Conservation (phyloP, 2,329 filamentous ascomycete species). For the Trichoderma sp. region DNA sequence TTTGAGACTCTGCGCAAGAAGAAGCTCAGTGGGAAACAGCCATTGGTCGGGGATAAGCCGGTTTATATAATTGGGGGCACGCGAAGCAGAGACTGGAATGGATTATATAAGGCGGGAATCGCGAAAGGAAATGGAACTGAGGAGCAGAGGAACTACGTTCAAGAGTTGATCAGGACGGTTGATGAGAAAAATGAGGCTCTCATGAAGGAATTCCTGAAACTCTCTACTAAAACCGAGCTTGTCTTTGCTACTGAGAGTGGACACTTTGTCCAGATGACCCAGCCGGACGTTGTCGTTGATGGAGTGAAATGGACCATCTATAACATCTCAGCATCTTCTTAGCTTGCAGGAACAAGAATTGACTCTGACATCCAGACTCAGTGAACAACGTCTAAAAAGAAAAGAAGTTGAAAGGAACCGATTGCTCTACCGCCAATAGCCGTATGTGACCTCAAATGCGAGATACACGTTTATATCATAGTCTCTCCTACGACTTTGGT, state of each 20-base stretch:
- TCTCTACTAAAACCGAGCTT: background rate
- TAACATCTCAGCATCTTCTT: background rate
- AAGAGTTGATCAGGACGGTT: background rate
- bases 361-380: accelerated
- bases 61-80: background rate
- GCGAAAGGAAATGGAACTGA: background rate
- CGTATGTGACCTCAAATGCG: background rate
- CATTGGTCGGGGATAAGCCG: background rate
- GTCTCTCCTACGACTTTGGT: background rate
- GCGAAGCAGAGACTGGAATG: background rate
- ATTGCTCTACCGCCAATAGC: background rate
- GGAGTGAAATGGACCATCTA: background rate
- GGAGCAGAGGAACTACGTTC: background rate
- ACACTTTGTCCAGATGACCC: conserved; percentile 8
- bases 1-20: conserved; percentile 1
- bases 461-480: background rate
- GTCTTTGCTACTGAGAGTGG: conserved; percentile 7
- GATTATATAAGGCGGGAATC: background rate
- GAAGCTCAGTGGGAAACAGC: background rate
- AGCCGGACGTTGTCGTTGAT: background rate
- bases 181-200: background rate
- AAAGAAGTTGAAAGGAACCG: background rate
- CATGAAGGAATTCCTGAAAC: background rate
- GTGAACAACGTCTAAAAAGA: background rate
- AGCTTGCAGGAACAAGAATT: background rate